Conservation (phyloP, 306 rosid genomes). For the Canavalia gladiata region DNA sequence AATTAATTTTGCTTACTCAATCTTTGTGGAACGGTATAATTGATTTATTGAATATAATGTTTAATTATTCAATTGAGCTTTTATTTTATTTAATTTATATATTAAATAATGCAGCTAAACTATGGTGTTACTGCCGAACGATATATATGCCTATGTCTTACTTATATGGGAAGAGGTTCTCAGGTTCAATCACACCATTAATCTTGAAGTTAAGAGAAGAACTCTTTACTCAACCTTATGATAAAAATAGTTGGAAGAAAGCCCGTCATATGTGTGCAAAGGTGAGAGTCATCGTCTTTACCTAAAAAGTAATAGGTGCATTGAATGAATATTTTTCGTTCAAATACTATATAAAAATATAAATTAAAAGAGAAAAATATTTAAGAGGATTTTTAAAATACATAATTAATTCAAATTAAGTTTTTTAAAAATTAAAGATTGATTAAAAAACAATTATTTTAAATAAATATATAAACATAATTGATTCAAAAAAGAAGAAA, state of each 20-base stretch:
- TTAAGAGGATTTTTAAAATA: too few relatives aligned
- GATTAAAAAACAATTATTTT: not conserved
- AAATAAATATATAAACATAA: too few relatives aligned
- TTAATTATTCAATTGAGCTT: not conserved
- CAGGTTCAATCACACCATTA: constrained; percentile 80
- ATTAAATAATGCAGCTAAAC: constrained; percentile 65
- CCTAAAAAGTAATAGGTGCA: too few relatives aligned
- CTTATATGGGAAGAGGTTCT: constrained; percentile 76
- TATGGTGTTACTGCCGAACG: constrained; percentile 85
- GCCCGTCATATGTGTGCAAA: constrained; percentile 73
- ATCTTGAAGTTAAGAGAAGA: constrained; percentile 70
- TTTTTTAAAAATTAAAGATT: too few relatives aligned
- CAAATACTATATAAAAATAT: too few relatives aligned
- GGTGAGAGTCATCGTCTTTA: constrained; percentile 41
- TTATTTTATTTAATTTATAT: too few relatives aligned
- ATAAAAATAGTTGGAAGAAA: constrained; percentile 65
- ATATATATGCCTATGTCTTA: constrained; percentile 90
- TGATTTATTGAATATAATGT: not conserved
- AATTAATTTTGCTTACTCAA: not conserved
- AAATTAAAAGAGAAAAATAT: too few relatives aligned
- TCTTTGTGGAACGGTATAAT: not conserved
- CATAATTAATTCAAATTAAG: too few relatives aligned
- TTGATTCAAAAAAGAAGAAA: too few relatives aligned
- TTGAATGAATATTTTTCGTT: too few relatives aligned
- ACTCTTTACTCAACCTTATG: constrained; percentile 60